Evolutionary conservation across 2,329 filamentous ascomycete genomes (phyloP).

Genomic region (Colletotrichum orbiculare): DNA sequence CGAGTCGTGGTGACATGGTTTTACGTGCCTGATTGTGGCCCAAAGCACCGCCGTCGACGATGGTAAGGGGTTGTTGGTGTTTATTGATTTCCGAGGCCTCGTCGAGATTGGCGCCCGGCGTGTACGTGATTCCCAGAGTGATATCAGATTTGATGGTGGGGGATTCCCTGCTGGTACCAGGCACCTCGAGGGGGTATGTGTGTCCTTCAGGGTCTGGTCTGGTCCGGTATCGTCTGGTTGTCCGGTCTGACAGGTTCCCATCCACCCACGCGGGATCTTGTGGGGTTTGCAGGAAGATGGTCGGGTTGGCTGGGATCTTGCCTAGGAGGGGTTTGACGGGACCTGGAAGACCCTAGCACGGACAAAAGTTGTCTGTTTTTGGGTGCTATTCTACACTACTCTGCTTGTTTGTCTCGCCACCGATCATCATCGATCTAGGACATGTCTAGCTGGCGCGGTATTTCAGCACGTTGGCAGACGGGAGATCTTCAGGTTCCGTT

Average conservation of each 20-base stretch:
- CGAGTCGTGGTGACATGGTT: conserved; percentile 22
- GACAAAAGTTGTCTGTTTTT: conserved; percentile 1
- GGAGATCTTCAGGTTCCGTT: conserved; percentile 23
- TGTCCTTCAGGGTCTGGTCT: conserved; percentile 24
- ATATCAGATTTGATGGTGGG: not conserved
- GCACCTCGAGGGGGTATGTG: not conserved
- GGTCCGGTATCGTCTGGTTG: conserved; percentile 3
- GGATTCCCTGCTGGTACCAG: not conserved
- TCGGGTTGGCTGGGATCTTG: conserved; percentile 20
- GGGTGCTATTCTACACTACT: not conserved
- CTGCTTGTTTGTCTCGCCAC: conserved; percentile 13
- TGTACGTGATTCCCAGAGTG: not conserved
- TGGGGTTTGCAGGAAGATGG: conserved; percentile 32
- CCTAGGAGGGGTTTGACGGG: conserved; percentile 12
- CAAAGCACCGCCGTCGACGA: conserved; percentile 7
- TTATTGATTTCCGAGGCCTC: not conserved
- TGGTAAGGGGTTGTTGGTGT: not conserved
- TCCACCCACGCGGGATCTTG: conserved; percentile 29
- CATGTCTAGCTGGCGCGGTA: conserved; percentile 2
- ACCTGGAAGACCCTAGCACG: conserved; percentile 20
- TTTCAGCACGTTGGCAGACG: conserved; percentile 4
- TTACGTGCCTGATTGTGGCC: conserved; percentile 29
- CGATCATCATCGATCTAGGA: conserved; percentile 23
- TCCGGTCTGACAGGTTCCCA: not conserved
- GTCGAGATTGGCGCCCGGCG: conserved; percentile 2